Evolutionary conservation across 2,329 filamentous ascomycete genomes (phyloP), one percentile per base, ranked within the genome.

Genomic region (Xylaria multiplex): DNA sequence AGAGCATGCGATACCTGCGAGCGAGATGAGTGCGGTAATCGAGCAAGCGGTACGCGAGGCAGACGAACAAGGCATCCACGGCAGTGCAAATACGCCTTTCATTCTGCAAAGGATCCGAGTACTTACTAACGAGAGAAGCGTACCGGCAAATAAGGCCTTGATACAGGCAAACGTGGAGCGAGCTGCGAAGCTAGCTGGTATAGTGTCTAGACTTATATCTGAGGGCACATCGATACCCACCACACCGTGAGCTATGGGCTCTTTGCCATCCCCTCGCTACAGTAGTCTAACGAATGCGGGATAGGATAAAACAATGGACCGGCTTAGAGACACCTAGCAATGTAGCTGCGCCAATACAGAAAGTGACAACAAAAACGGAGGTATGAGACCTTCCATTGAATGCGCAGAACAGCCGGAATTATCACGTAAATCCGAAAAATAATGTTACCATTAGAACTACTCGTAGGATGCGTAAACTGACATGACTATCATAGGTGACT

Each of bases 41-140:
- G 83, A 87, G 67, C 83, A 86, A 72, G 92, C 92, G 0, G 83
- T 95, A 52, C 79, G 80, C 24, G 88, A 92, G 72, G 91, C 86
- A 6, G 81, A 85, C 35, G 82, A 86, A 69, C 85, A 89, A 73
- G 91, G 90, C 11, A 87, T 87, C 65, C 86, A 84, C 1, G 94
- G 94, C 52, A 91, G 85, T 76, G 87, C 87, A 67, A 96, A 96
- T 76, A 97, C 94, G 0, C 94, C 94, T 0, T 97, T 91, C 75
- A 88, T 97, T 45, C 82, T 97, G 45, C 82, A 81, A 46, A 90
- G 92, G 74, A 93, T 97, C 76, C 90, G 91, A 75, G 88, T 96
- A 75, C 83, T 97, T 67, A 96, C 90, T 27, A 84, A 89, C 32
- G 88, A 88, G 32, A 88, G 84, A 75, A 93, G 90, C 65, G 87